Conservation (phyloP, 1,284 basidiomycete genomes). For the Rhodotorula mucilaginosa region DNA sequence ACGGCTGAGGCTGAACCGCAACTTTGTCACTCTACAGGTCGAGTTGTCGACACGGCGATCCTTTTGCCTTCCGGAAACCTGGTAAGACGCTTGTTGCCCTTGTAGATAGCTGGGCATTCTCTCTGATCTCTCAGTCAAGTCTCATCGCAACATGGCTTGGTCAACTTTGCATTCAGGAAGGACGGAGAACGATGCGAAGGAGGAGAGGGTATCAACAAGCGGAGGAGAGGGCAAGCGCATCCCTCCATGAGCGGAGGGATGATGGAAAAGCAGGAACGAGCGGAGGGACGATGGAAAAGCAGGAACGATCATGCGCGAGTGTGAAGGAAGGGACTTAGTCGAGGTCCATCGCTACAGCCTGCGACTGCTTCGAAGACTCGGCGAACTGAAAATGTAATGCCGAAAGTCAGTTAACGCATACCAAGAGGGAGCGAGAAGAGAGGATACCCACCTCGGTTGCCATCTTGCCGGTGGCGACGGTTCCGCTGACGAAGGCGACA, state of each 20-base stretch:
- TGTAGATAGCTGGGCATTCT: too few relatives aligned
- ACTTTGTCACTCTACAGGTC: too few relatives aligned
- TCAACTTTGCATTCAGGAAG: neutral
- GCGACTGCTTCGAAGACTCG: constrained; percentile 17
- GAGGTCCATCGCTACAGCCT: constrained; percentile 32
- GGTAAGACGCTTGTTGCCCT: too few relatives aligned
- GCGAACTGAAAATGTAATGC: constrained; percentile 10
- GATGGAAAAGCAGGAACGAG: neutral
- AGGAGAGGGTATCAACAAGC: neutral
- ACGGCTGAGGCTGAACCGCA: too few relatives aligned
- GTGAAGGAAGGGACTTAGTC: constrained; percentile 3
- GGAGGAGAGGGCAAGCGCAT: neutral
- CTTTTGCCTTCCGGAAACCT: too few relatives aligned
- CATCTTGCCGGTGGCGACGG: constrained; percentile 24
- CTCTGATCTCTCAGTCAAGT: too few relatives aligned
- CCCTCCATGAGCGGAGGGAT: neutral
- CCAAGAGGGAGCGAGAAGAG: neutral
- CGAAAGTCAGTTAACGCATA: too few relatives aligned
- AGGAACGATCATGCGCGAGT: neutral
- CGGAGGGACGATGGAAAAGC: neutral
- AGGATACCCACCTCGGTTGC: constrained; percentile 14
- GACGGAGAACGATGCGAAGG: neutral
- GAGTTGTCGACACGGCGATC: too few relatives aligned
- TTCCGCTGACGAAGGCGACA: constrained; percentile 11
- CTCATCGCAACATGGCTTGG: neutral